Evolutionary conservation across 257 asterid genomes (phyloP), one percentile per base, ranked within the genome.

Genomic region (Coffea eugenioides): DNA sequence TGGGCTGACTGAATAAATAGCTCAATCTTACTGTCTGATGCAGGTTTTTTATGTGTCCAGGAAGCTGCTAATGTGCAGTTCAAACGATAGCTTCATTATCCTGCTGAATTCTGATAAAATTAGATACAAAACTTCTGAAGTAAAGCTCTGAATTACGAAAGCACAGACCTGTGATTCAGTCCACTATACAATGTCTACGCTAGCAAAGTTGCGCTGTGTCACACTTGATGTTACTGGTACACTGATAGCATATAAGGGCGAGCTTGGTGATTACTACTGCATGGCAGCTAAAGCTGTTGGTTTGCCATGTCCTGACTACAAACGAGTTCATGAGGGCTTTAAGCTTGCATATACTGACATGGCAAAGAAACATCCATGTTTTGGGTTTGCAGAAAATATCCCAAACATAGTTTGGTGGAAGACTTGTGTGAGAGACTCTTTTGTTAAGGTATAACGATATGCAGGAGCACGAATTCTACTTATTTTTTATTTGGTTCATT

Each of bases 211-310:
- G 69, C 93, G 96, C 3, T 85, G 94, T 81, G 79, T 95, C 82
- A 95, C 98, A 2, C 89, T 93, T 82, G 99, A 95, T 88, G 99
- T 95, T 78, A 95, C 98, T 5, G 99, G 98, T 69, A 95, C 99
- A 6, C 90, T 95, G 80, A 84, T 95, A 69, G 99, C 98, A 79
- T 95, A 95, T 90, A 95, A 93, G 86, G 99, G 99, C 82, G 94
- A 95, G 85, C 97, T 95, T 57, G 99, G 99, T 23, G 99, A 95
- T 88, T 95, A 95, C 88, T 95, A 93, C 81, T 95, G 99, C 89
- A 91, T 93, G 96, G 97, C 98, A 76, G 99, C 99, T 79, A 95
- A 95, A 82, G 85, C 99, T 18, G 85, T 84, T 71, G 99, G 99
- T 71, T 93, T 90, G 82, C 97, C 93, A 49, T 95, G 99, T 73